Percentiles rank a stretch among this genome's conserved stretches.
phyloP scores from a whole-genome alignment of 257 asterid species.

The Echium plantagineum region DNA sequence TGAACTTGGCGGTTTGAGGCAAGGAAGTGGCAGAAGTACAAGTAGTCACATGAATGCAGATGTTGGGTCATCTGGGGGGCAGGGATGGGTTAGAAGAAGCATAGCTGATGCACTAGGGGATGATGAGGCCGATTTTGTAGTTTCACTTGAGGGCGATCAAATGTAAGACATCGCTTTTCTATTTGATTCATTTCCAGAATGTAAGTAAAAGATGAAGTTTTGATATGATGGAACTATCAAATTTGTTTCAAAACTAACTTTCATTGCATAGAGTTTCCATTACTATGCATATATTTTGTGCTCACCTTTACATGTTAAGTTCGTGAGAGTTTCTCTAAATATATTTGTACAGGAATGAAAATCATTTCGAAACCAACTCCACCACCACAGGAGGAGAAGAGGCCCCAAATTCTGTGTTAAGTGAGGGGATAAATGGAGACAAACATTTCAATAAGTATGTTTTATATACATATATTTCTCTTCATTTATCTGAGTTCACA shows the following conservation, averaged over 20 bases:
- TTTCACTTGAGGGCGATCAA: conserved; percentile 14
- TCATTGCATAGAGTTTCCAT: background rate
- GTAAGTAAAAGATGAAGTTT: background rate
- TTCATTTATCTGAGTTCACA: conserved; percentile 5
- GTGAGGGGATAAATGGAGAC: conserved; percentile 19
- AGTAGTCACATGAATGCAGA: conserved; percentile 31
- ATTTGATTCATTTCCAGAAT: background rate
- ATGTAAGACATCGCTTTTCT: conserved; percentile 13
- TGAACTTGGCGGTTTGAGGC: conserved; percentile 45
- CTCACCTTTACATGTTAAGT: background rate
- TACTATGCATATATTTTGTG: background rate
- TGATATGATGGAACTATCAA: background rate
- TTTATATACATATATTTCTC: conserved; percentile 8
- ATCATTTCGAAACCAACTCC: conserved; percentile 20
- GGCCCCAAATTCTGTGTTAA: conserved; percentile 15
- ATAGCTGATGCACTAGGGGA: conserved; percentile 96
- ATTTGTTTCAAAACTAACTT: background rate
- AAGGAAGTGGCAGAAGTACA: conserved; percentile 22
- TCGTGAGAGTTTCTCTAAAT: background rate
- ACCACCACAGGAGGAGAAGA: conserved; percentile 25
- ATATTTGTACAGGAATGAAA: conserved; percentile 26
- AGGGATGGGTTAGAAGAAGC: conserved; percentile 56
- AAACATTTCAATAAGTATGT: conserved; percentile 31
- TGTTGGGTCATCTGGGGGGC: conserved; percentile 33
- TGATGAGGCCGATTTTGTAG: conserved; percentile 54